A percentile compares a stretch with the other conserved stretches of the same genome.
Conservation (phyloP, 805 yeast species). For the Saccharomycopsis oosterbeekiorum region DNA sequence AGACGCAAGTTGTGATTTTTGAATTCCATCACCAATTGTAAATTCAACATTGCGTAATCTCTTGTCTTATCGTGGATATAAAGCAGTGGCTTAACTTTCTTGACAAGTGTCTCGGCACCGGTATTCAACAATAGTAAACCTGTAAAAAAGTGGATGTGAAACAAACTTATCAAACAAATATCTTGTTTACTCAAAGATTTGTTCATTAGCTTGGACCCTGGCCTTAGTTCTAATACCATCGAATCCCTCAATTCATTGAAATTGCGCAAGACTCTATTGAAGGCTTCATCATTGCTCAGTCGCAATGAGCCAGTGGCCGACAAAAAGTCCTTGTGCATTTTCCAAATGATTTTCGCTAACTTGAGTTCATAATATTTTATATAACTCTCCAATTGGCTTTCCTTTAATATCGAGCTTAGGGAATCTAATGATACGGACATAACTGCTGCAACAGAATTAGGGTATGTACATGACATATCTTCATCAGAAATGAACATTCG, state of each 20-base stretch:
- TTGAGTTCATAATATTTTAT: background rate
- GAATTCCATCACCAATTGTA: slow-evolving; percentile 1
- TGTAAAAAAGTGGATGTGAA: slow-evolving; percentile 1
- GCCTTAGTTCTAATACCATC: slow-evolving; percentile 4
- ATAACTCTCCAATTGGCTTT: slow-evolving; percentile 1
- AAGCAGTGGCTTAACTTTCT: background rate
- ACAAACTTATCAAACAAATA: background rate
- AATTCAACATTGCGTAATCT: background rate
- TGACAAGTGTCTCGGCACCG: background rate
- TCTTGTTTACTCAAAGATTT: background rate
- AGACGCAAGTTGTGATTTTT: background rate
- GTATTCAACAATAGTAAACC: background rate
- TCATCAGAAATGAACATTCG: slow-evolving; percentile 4
- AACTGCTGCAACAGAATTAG: slow-evolving; percentile 1
- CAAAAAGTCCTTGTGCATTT: slow-evolving; percentile 1
- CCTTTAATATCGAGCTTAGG: background rate
- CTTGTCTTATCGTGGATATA: background rate
- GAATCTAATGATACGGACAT: background rate
- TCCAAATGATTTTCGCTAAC: background rate
- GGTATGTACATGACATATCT: slow-evolving; percentile 6
- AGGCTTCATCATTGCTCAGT: background rate
- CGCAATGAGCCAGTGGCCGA: slow-evolving; percentile 1
- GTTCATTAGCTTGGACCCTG: slow-evolving; percentile 3
- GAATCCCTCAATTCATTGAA: background rate
- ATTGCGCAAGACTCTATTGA: background rate